Base-by-base conservation (phyloP, 371 early-diverging fungal species). In the Actinomucor elegans region DNA sequence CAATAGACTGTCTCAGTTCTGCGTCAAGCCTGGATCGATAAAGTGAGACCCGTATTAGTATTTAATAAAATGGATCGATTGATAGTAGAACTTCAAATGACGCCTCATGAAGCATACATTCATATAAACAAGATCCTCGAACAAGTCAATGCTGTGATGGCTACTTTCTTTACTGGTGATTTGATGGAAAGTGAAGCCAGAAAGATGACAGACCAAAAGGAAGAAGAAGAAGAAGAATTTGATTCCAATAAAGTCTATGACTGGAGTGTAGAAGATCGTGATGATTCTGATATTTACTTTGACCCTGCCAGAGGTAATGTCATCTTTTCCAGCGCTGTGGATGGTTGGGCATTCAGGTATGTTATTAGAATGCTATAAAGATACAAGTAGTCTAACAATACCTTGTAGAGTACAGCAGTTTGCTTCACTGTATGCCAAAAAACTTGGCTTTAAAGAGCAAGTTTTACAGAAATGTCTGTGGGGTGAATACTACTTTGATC, bases 11-110 rank as follows among this genome's bases (percentile, higher is more conserved):
- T 94, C 52, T 91, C 94, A 3, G 99, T 98, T 4, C 72, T 99
- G 51, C 82, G 92, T 15, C 98, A 97, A 76, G 97, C 97, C 5
- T 93, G 93, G 90, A 64, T 74, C 3, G 96, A 98, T 59, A 90
- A 88, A 34, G 88, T 99, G 23, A 78, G 80, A 7, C 95, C 97
- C 0, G 73, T 99, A 17, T 72, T 99, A n/a, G 95, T 99, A 5
- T 70, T 99, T 37, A 99, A 99, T 82, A 99, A 99, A 74, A 91
- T 99, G 50, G 99, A 99, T 68, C 86, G 99, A 20, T 71, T 97
- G 28, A 90, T 97, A 24, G 89, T 92, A 4, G 99, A 99, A 71
- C 79, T 95, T 52, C 88, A 92, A 65, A 80, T 97, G 69, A 90
- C 96, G 2, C 89, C 98, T 4, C 55, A 71, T 26, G 99, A 99